Evolutionary conservation across 345 rosid species (phyloP), one percentile per base, ranked within the genome.

Genomic region (Anacardium occidentale): DNA sequence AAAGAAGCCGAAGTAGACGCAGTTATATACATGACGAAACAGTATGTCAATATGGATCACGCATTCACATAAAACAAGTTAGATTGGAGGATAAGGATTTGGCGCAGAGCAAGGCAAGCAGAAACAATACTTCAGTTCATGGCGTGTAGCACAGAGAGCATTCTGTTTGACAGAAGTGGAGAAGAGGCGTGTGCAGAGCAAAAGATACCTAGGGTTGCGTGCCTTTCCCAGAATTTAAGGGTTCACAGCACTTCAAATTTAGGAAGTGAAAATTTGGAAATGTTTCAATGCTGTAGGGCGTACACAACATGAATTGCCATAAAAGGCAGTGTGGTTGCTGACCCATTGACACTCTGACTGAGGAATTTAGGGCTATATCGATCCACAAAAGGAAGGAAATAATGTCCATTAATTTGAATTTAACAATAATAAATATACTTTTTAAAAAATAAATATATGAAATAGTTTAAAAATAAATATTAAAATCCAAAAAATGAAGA

Each of bases 21-120:
- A 26, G 89, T 72, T 88, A 66, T 65, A 87, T 88, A 83, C 99
- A 95, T 92, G 92, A 81, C 80, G 87, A 70, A 22, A 6, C n/a
- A 29, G 37, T 21, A 22, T 17, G 29, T 32, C 7, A 48, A 56
- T 42, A 21, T 57, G 32, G 75, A 74, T 78, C 83, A 54, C 34
- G 51, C 76, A 56, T 69, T 64, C 77, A 63, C 64, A n/a, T 18
- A 37, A 34, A 65, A 44, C 9, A 12, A 10, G 18, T 5, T 21
- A 15, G 50, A 55, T 48, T 20, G 3, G 34, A 34, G 24, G 76
- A 77, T 73, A 32, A 73, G 53, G 69, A 74, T 68, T 44, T 10
- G 45, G 50, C 2, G 15, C 22, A 52, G 57, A 22, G 65, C 9
- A 2, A 2, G 42, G 2, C 4, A 51, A 61, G 6, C 7, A 20